Percentiles rank a stretch among this genome's conserved stretches.
phyloP scores from a whole-genome alignment of 306 rosid genomes.

The Glycyrrhiza uralensis region DNA sequence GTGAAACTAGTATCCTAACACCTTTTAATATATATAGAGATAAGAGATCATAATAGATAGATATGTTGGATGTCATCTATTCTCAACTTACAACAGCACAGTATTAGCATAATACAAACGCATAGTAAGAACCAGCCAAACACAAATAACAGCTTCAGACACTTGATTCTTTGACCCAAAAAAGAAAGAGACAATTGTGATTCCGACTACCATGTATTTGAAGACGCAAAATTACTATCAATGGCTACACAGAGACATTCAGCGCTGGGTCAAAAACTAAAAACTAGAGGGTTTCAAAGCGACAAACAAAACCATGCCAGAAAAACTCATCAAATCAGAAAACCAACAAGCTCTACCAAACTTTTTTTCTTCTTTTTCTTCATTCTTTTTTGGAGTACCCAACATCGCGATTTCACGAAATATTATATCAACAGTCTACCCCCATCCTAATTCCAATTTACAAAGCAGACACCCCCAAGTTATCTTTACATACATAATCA shows the following conservation, averaged over 20 bases:
- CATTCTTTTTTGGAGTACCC: background rate
- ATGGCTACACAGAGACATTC: constrained; percentile 4
- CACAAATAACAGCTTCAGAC: background rate
- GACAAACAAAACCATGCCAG: constrained; percentile 18
- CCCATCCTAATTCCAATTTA: constrained; percentile 20
- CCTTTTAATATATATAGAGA: too few species aligned
- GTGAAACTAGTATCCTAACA: too few species aligned
- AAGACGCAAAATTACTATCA: background rate
- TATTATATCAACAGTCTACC: constrained; percentile 31
- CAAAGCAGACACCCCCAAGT: constrained; percentile 18
- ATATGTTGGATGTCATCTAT: too few species aligned
- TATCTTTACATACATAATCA: constrained; percentile 15
- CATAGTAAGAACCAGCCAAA: constrained; percentile 5
- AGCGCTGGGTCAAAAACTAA: constrained; percentile 3
- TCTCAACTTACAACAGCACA: background rate
- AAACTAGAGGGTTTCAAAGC: constrained; percentile 12
- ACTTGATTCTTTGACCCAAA: background rate
- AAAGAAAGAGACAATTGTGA: background rate
- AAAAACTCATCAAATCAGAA: constrained; percentile 13
- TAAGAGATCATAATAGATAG: too few species aligned
- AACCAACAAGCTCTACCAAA: constrained; percentile 8
- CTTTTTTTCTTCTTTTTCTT: background rate
- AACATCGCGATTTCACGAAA: constrained; percentile 10
- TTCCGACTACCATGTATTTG: background rate
- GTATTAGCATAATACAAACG: background rate